Base-by-base conservation (phyloP, 805 yeast genomes). In the Candida mattraensis region DNA sequence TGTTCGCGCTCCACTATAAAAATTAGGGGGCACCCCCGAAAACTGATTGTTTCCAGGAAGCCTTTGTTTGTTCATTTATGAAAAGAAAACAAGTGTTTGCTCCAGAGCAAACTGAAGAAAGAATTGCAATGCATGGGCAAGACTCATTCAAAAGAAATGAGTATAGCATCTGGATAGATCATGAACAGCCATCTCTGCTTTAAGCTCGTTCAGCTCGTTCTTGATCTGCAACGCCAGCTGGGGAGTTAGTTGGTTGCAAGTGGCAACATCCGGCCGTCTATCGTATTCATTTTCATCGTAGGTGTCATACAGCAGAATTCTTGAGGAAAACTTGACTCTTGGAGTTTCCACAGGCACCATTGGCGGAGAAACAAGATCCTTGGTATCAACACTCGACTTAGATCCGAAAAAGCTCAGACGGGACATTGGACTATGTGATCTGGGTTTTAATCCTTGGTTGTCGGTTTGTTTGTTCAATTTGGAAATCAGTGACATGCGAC, bases 161-260 rank as follows among this genome's bases (percentile, higher is more conserved):
- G 97, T 91, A 59, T 82, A 79, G 48, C 87, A 78, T 48, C 75
- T 70, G 2, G 96, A 86, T 14, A 73, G 77, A 33, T 78, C 83
- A 57, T 91, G 98, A 21, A 91, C 72, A 21, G 72, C 80, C 99
- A 91, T 91, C 42, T 74, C 77, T 15, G 79, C 66, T 64, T 87
- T 89, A 54, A 88, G 63, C 35, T 69, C 73, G 60, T 93, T 89
- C 56, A 91, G 67, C 60, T 91, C 98, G 24, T 82, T 84, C 61
- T 81, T 83, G 50, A 91, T 87, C 60, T 76, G 78, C 58, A 86
- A 88, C 0, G 97, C 96, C 55, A 88, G 63, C 39, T 73, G 69
- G 5, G 97, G 96, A 1, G 96, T 88, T 58, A 88, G 69, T 55
- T 83, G 87, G 60, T 89, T 87, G 63, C 97, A 91, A 2, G 97